These are phyloP conservation scores for Tolypocladium tundrense DNA, from an alignment of 2,329 filamentous ascomycete genomes.

Conservation along the genomic window DNA sequence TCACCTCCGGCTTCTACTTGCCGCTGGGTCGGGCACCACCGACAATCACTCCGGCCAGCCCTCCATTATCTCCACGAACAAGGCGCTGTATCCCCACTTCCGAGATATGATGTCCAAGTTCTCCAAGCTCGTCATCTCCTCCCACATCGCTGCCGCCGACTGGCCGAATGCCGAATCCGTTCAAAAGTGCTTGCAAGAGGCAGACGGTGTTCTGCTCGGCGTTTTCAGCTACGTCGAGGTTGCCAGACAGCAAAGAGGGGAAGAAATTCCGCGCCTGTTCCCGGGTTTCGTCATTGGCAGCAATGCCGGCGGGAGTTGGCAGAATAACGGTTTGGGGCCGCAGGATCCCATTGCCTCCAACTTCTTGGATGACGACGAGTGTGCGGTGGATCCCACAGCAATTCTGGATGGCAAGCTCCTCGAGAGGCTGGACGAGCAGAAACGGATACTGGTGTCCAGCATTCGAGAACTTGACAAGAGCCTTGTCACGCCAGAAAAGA, in stretches of 20 bases:
- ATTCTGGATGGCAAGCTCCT: slow-evolving; percentile 67
- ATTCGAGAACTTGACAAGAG: slow-evolving; percentile 83
- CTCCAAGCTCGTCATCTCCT: slow-evolving; percentile 96
- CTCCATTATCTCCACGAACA: slow-evolving; percentile 98
- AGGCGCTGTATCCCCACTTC: slow-evolving; percentile 93
- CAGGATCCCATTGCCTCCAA: slow-evolving; percentile 69
- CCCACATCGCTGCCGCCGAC: slow-evolving; percentile 92
- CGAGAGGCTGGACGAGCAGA: slow-evolving; percentile 76
- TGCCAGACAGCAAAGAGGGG: slow-evolving; percentile 82
- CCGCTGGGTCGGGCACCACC: slow-evolving; percentile 90
- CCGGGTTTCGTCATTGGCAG: slow-evolving; percentile 90
- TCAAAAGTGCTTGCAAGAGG: slow-evolving; percentile 90
- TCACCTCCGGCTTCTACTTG: slow-evolving; percentile 84
- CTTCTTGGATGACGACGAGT: slow-evolving; percentile 77
- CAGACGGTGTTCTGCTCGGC: slow-evolving; percentile 88
- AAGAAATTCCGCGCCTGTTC: slow-evolving; percentile 84
- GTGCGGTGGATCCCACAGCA: slow-evolving; percentile 58
- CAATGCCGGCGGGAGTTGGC: slow-evolving; percentile 78
- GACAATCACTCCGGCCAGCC: slow-evolving; percentile 98
- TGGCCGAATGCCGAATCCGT: slow-evolving; percentile 91
- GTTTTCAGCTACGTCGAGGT: slow-evolving; percentile 97
- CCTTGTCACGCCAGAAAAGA: slow-evolving; percentile 66
- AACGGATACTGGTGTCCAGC: slow-evolving; percentile 73
- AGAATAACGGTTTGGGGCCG: slow-evolving; percentile 54
- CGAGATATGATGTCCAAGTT: slow-evolving; percentile 99